These are phyloP conservation scores for Hypoxylon sp. DNA, from an alignment of 2,329 filamentous ascomycete species.

Conservation along the genomic window DNA sequence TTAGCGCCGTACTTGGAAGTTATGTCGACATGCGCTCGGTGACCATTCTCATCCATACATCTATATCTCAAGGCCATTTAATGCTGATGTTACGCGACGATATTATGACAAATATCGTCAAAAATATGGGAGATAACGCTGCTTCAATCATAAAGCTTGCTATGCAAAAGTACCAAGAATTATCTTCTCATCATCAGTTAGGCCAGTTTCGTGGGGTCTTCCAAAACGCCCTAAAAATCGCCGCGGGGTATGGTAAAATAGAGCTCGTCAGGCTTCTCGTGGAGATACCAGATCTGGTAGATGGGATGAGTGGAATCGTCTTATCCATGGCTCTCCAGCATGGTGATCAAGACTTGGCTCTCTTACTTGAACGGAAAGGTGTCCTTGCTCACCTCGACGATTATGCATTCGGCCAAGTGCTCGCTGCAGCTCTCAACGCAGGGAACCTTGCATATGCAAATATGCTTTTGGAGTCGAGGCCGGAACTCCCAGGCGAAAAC, in stretches of 20 bases:
- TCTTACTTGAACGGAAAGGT: background rate
- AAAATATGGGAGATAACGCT: background rate
- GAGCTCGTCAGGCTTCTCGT: too few relatives aligned
- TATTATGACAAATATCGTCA: background rate
- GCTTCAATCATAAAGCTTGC: background rate
- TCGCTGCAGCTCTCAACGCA: background rate
- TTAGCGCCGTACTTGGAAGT: background rate
- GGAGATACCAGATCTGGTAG: too few relatives aligned
- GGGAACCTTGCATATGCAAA: background rate
- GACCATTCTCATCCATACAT: background rate
- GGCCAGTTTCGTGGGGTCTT: too few relatives aligned
- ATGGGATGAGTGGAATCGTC: too few relatives aligned
- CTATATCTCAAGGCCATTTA: slow-evolving; percentile 2
- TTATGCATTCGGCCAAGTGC: background rate
- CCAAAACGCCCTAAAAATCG: background rate
- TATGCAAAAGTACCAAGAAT: background rate
- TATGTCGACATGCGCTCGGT: slow-evolving; percentile 11
- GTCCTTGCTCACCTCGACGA: background rate
- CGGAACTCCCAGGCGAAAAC: background rate
- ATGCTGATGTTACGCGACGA: too few relatives aligned
- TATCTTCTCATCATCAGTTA: too few relatives aligned
- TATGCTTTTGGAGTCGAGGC: background rate
- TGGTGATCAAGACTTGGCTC: background rate
- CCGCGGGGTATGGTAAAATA: background rate
- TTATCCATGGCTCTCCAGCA: too few relatives aligned